These are phyloP conservation scores for Trichoderma aggressivum DNA, from an alignment of 2,329 filamentous ascomycete genomes.

Conservation along the genomic window DNA sequence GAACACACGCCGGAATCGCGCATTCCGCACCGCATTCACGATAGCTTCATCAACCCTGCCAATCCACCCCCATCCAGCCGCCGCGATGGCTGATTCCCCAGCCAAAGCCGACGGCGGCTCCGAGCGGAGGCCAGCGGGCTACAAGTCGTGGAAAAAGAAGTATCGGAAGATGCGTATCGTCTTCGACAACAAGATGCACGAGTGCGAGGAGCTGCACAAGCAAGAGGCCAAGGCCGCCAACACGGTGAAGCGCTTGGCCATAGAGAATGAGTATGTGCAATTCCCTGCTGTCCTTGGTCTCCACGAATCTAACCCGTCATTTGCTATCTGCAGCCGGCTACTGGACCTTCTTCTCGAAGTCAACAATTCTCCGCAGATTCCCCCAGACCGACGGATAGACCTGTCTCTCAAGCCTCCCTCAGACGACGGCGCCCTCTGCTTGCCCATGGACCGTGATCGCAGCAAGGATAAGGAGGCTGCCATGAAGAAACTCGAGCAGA, in stretches of 20 bases:
- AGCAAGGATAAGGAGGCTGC: conserved; percentile 41
- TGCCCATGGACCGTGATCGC: conserved; percentile 34
- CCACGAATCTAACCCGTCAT: neutral
- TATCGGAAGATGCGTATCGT: conserved; percentile 84
- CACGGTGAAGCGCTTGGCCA: conserved; percentile 76
- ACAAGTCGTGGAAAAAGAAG: conserved; percentile 83
- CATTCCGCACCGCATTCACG: conserved; percentile 7
- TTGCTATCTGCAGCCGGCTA: conserved; percentile 60
- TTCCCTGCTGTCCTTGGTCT: conserved; percentile 1
- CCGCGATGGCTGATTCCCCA: conserved; percentile 34
- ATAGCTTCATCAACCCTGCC: conserved; percentile 14
- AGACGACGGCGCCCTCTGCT: conserved; percentile 34
- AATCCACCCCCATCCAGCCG: conserved; percentile 11
- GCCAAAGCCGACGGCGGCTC: conserved; percentile 45
- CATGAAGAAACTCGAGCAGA: conserved; percentile 47
- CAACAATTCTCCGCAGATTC: conserved; percentile 79
- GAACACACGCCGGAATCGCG: conserved; percentile 4
- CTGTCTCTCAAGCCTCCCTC: conserved; percentile 51
- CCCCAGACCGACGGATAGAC: conserved; percentile 70
- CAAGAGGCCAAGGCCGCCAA: conserved; percentile 77
- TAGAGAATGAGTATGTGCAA: conserved; percentile 80
- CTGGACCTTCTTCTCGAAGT: conserved; percentile 86
- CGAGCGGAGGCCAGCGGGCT: conserved; percentile 46
- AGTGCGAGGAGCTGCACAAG: conserved; percentile 78
- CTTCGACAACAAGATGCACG: conserved; percentile 74